Evolutionary conservation across 805 yeast species (phyloP).

Genomic region (Myxozyma kluyveri): DNA sequence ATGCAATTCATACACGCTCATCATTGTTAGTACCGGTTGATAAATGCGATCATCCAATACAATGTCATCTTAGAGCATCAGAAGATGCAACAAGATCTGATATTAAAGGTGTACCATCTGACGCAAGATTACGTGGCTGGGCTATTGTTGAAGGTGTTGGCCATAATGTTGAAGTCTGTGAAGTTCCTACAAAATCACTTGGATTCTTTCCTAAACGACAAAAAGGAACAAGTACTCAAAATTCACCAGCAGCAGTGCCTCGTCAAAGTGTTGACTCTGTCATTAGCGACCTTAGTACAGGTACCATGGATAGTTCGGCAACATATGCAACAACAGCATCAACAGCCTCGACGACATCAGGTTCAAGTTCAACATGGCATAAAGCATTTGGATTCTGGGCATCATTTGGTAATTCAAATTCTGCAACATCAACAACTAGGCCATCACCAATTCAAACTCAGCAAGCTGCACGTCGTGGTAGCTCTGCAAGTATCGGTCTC

Average conservation of each 20-base stretch:
- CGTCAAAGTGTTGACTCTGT: constrained; percentile 12
- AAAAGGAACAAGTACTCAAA: background rate
- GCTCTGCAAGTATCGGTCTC: background rate
- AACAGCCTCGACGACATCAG: background rate
- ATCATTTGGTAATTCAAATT: background rate
- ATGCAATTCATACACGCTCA: constrained; percentile 30
- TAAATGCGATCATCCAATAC: constrained; percentile 22
- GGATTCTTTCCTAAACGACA: constrained; percentile 16
- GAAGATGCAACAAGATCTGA: constrained; percentile 4
- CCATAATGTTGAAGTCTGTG: constrained; percentile 20
- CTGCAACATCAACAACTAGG: background rate
- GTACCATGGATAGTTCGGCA: background rate
- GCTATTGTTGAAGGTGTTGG: constrained; percentile 17
- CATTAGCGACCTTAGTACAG: constrained; percentile 1
- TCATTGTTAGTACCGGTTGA: constrained; percentile 28
- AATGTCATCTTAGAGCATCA: constrained; percentile 14
- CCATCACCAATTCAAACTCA: background rate
- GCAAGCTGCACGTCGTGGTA: background rate
- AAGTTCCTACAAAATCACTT: constrained; percentile 11
- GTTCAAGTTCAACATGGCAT: background rate
- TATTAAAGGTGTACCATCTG: constrained; percentile 9
- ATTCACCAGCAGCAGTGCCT: background rate
- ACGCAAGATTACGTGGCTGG: constrained; percentile 17
- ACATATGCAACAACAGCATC: background rate
- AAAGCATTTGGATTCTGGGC: background rate